Percentiles rank a stretch among this genome's conserved stretches.
phyloP scores from a whole-genome alignment of 352 stramenopile genomes.

The Phytophthora aleatoria region DNA sequence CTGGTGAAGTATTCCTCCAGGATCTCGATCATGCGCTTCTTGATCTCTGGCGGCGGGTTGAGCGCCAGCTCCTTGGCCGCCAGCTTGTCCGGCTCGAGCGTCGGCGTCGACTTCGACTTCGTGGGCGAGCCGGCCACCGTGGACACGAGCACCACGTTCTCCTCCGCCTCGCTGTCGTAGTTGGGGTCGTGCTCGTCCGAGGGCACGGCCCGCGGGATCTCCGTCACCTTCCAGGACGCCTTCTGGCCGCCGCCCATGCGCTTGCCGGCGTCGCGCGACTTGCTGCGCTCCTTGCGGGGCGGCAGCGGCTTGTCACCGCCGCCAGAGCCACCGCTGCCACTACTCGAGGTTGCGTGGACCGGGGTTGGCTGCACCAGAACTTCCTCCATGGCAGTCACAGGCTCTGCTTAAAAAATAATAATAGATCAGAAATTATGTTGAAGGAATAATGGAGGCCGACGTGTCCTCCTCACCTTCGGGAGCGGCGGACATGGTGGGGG shows the following conservation, averaged over 20 bases:
- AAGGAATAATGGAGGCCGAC: background rate
- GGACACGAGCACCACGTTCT: slow-evolving; percentile 89
- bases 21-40: slow-evolving; percentile 92
- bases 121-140: slow-evolving; percentile 46
- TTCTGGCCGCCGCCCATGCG: slow-evolving; percentile 90
- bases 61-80: slow-evolving; percentile 79
- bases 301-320: slow-evolving; percentile 60
- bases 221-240: slow-evolving; percentile 81
- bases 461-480: slow-evolving; percentile 23
- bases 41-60: slow-evolving; percentile 79
- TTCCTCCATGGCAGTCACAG: slow-evolving; percentile 30
- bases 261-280: slow-evolving; percentile 86
- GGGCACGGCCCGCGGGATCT: slow-evolving; percentile 66
- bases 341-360: slow-evolving; percentile 5
- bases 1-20: slow-evolving; percentile 90
- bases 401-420: slow-evolving; percentile 11
- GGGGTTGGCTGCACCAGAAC: slow-evolving; percentile 16
- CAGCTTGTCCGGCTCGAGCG: slow-evolving; percentile 66
- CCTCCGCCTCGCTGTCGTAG: slow-evolving; percentile 92
- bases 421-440: background rate
- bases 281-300: slow-evolving; percentile 80
- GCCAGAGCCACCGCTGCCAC: slow-evolving; percentile 22
- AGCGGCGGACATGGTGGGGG: slow-evolving; percentile 33
- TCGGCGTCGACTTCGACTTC: slow-evolving; percentile 49
- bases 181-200: slow-evolving; percentile 92